A percentile compares a stretch with the other conserved stretches of the same genome.
These are phyloP conservation scores for Stellera chamaejasme DNA, from an alignment of 345 rosid genomes.

Conservation along the genomic window DNA sequence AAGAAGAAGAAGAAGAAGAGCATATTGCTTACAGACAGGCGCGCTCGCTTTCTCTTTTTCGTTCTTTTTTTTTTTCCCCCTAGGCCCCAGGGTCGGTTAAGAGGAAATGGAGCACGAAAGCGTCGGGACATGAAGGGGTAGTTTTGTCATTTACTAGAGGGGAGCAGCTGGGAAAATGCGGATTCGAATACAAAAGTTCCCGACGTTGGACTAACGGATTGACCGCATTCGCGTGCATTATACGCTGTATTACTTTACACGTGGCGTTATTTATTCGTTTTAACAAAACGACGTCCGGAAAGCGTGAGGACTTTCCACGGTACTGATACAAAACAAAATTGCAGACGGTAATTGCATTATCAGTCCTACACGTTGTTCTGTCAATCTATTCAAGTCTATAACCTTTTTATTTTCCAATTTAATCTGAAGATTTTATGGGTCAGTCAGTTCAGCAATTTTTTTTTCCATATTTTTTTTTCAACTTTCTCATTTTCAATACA, in stretches of 20 bases:
- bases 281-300: constrained; percentile 2
- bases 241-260: constrained; percentile 10
- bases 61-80: background rate
- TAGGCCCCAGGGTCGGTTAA: constrained; percentile 4
- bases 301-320: background rate
- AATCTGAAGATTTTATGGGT: no score
- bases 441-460: no score
- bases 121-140: background rate
- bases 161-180: constrained; percentile 1
- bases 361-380: no score
- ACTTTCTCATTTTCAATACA: no score
- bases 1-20: constrained; percentile 1
- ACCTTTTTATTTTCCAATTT: no score
- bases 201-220: constrained; percentile 18
- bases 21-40: background rate
- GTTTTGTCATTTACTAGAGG: background rate
- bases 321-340: no score
- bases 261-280: constrained; percentile 14
- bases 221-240: constrained; percentile 28
- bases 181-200: background rate
- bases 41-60: no score
- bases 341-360: no score
- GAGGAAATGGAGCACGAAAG: background rate
- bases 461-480: no score
- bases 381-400: no score